These are phyloP conservation scores for Ceratobasidium sp. DNA, from an alignment of 1,284 basidiomycete genomes.

Conservation along the genomic window DNA sequence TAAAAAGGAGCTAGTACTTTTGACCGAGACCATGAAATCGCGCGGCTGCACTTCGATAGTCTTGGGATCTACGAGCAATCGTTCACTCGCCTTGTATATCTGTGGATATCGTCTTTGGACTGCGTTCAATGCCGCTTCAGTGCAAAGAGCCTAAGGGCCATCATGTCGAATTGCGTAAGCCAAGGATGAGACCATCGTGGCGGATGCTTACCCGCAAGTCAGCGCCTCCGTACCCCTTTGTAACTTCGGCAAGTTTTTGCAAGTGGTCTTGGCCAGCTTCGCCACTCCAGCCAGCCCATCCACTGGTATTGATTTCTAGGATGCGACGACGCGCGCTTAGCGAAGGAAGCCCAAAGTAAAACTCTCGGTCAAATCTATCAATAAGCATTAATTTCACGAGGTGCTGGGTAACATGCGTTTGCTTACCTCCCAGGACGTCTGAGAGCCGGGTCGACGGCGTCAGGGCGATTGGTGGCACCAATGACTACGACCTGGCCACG, in stretches of 20 bases:
- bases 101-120: constrained; percentile 97
- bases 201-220: constrained; percentile 83
- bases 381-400: background rate
- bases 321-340: constrained; percentile 88
- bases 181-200: constrained; percentile 18
- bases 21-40: constrained; percentile 98
- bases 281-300: constrained; percentile 86
- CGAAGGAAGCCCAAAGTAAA: constrained; percentile 94
- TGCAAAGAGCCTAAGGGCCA: constrained; percentile 79
- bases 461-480: constrained; percentile 96
- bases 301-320: constrained; percentile 87
- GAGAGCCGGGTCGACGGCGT: constrained; percentile 95
- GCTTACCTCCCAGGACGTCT: constrained; percentile 81
- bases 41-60: constrained; percentile 86
- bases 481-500: constrained; percentile 77
- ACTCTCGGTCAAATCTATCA: constrained; percentile 87
- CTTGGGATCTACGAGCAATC: constrained; percentile 85
- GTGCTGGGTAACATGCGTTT: background rate
- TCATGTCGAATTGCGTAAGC: constrained; percentile 15
- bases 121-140: constrained; percentile 96
- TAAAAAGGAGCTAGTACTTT: constrained; percentile 70
- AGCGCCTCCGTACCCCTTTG: constrained; percentile 98
- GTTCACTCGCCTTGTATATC: constrained; percentile 92
- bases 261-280: constrained; percentile 61
- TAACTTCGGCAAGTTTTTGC: constrained; percentile 82